Base-by-base conservation (phyloP, 2,329 filamentous ascomycete species). In the Drechmeria coniospora region DNA sequence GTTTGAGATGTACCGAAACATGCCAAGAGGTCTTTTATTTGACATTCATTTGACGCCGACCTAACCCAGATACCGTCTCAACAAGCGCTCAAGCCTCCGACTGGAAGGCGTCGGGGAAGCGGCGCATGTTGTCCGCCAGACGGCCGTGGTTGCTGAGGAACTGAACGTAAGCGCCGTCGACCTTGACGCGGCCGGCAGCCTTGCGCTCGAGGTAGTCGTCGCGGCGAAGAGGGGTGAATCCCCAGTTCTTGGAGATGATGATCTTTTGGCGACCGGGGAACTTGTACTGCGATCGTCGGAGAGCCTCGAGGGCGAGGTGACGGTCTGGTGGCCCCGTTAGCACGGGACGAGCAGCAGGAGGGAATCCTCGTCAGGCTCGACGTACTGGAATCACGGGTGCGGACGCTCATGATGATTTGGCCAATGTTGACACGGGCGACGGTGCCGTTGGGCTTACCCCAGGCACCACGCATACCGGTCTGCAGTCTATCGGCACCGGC, bases 191-290 rank as follows among this genome's bases (percentile, higher is more conserved):
- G 57, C 90, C 90, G 53, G 78, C 79, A 57, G 83, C 72, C 75
- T 92, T 92, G 70, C 87, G 81, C 63, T 84, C 74, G 57, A 92
- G 69, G 70, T 95, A 98, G 63, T 98, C 90, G 49, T 95, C 90
- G 51, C 90, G 86, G 54, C 83, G 79, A 52, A 98, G 82, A 57
- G 86, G 86, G 40, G 90, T 98, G 81, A 98, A 98, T 49, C 90
- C 90, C 90, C 90, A 98, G 78, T 98, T 98, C 84, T 95, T 98
- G 73, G 81, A 92, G 68, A 95, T 79, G 55, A 98, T 94, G 70
- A 98, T 95, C 84, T 98, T 98, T 76, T 98, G 90, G 68, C 90
- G 87, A 63, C 90, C 90, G 47, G 90, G 90, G 82, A 98, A 98
- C 80, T 95, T 98, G 83, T 95, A 94, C 79, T 94, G 90, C 45